A percentile compares a stretch with the other conserved stretches of the same genome.
Evolutionary conservation across 129 eudicot genomes (phyloP).

Genomic region (Glebionis coronaria): DNA sequence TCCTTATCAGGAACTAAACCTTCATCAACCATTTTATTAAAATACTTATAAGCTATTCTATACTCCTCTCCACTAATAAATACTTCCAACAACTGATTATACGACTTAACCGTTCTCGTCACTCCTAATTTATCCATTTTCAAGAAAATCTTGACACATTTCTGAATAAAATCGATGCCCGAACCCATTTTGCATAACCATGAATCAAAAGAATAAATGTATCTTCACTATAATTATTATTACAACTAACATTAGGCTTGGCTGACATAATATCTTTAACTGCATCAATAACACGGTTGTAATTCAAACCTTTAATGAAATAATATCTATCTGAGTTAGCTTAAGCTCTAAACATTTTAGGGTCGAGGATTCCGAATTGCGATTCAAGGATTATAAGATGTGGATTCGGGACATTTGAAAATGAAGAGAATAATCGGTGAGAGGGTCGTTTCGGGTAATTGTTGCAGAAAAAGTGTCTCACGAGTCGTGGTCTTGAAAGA

Average conservation of each 20-base stretch:
- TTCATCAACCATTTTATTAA: slow-evolving; percentile 64
- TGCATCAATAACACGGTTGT: slow-evolving; percentile 49
- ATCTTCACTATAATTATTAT: slow-evolving; percentile 63
- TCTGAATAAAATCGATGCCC: slow-evolving; percentile 56
- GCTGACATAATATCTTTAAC: slow-evolving; percentile 62
- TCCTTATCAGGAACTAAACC: slow-evolving; percentile 58
- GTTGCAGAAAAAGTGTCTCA: slow-evolving; percentile 7
- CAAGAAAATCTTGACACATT: slow-evolving; percentile 56
- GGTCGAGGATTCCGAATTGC: no score
- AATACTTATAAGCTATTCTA: slow-evolving; percentile 67
- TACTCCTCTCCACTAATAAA: slow-evolving; percentile 54
- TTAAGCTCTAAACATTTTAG: no score
- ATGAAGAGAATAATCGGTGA: slow-evolving; percentile 19
- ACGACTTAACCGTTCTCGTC: slow-evolving; percentile 43
- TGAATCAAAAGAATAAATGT: slow-evolving; percentile 61
- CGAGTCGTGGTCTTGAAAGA: no score
- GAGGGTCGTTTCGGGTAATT: no score
- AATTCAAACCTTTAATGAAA: no score
- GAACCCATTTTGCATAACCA: slow-evolving; percentile 49
- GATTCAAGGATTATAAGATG: no score
- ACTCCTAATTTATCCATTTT: slow-evolving; percentile 78
- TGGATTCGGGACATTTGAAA: neutral
- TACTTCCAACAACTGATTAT: slow-evolving; percentile 57
- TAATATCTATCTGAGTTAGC: no score
- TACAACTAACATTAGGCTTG: slow-evolving; percentile 53